phyloP scores from a whole-genome alignment of 352 stramenopile species.

The Phytophthora multivora region DNA sequence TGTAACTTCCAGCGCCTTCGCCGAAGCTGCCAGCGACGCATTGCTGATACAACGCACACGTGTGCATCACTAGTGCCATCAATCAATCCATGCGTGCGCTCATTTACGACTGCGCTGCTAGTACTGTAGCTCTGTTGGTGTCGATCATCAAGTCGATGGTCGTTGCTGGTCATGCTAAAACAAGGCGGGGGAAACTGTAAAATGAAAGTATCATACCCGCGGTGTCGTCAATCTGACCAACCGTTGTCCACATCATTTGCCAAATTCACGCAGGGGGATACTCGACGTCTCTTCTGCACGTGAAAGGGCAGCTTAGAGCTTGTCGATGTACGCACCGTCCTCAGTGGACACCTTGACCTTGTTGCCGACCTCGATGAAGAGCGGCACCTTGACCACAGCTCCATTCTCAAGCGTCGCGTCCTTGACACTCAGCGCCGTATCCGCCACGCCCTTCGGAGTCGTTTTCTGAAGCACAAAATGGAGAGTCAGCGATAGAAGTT shows the following conservation, averaged over 20 bases:
- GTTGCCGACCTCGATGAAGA: conserved; percentile 84
- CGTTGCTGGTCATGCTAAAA: not conserved
- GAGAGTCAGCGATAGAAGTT: conserved; percentile 1
- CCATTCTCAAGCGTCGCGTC: conserved; percentile 83
- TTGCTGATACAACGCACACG: conserved; percentile 3
- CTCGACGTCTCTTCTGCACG: conserved; percentile 12
- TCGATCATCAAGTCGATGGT: not conserved
- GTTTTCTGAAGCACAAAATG: conserved; percentile 50
- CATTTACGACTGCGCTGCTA: not conserved
- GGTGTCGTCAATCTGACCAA: conserved; percentile 19
- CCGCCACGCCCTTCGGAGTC: conserved; percentile 75
- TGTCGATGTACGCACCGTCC: conserved; percentile 80
- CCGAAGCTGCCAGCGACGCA: not conserved
- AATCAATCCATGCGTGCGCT: conserved; percentile 5
- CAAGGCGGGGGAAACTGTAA: conserved; percentile 10
- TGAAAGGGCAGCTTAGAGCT: conserved; percentile 42
- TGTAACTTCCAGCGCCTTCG: not conserved
- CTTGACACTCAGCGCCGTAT: conserved; percentile 81
- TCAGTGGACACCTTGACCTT: conserved; percentile 76
- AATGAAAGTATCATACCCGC: not conserved
- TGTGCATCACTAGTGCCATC: not conserved
- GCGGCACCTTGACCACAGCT: conserved; percentile 79
- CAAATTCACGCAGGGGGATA: not conserved
- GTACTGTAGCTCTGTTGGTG: no score
- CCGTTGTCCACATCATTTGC: conserved; percentile 8